Base-by-base conservation (phyloP, 2,329 filamentous ascomycete species). In the Parastagonospora nodorum region DNA sequence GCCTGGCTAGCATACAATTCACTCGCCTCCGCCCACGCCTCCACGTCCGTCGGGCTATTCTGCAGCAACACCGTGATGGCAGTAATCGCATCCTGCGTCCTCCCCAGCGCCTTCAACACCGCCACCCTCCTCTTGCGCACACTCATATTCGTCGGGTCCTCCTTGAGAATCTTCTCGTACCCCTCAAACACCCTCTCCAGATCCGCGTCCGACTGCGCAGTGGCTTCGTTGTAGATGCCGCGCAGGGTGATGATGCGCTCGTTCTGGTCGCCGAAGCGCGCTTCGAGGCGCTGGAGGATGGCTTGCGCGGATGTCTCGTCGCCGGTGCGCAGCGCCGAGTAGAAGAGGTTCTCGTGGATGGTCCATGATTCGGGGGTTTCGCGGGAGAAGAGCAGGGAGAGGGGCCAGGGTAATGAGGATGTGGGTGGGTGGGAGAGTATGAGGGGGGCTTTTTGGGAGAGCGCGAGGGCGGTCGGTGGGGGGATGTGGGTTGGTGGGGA, bases 21-120 rank as follows among this genome's bases (percentile, higher is more conserved):
- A 45, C 90, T 85, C 61, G 97, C 80, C 77, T 99, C 94, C 45
- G 90, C 85, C 94, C 94, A 99, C 8, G 89, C 87, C 77, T 99
- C 94, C 5, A 88, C 87, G 76, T 99, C 94, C 1, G 90, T 96
- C 2, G 94, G 92, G 46, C 87, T 89, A 54, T 88, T 86, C 68
- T 95, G 89, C 40, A 99, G 78, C 27, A 97, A 81, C 49, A 86
- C 82, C 55, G 87, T 85, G 50, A 97, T 76, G 27, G 88, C 86
- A 29, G 84, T 77, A 38, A 92, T 88, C 1, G 94, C 90, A 57
- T 97, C 91, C 1, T 82, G 66, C 1, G 79, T 78, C 64, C 85
- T 86, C 28, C 85, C 86, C 73, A 95, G 81, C 27, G 88, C 88
- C 61, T 86, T 85, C 51, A 97, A 78, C 31, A 97, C 81, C 5